A percentile compares a stretch with the other conserved stretches of the same genome.
These are phyloP conservation scores for Vigna reflexopilosa DNA, from an alignment of 306 rosid genomes.

Conservation along the genomic window DNA sequence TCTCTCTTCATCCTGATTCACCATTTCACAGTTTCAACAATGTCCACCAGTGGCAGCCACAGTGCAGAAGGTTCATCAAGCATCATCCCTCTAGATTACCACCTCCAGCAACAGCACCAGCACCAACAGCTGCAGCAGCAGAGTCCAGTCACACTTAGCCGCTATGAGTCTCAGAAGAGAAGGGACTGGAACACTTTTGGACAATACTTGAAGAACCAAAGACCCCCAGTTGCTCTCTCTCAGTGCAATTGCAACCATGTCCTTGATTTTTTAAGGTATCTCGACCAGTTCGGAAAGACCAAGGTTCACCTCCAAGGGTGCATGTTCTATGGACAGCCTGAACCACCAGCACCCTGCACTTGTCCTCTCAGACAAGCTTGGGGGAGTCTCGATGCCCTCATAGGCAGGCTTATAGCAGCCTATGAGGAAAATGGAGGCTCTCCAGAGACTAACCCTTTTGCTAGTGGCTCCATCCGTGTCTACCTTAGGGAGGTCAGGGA, in stretches of 20 bases:
- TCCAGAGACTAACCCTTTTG: slow-evolving; percentile 82
- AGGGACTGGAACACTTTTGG: slow-evolving; percentile 99
- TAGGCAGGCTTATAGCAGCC: slow-evolving; percentile 95
- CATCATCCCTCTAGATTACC: slow-evolving; percentile 23
- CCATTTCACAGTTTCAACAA: slow-evolving; percentile 11
- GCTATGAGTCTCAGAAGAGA: slow-evolving; percentile 92
- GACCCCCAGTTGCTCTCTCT: slow-evolving; percentile 83
- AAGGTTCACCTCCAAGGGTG: slow-evolving; percentile 93
- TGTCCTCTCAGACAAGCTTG: slow-evolving; percentile 95
- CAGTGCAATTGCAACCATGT: slow-evolving; percentile 90
- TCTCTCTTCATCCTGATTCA: slow-evolving; percentile 27
- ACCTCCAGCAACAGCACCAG: not conserved
- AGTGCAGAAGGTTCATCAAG: slow-evolving; percentile 66
- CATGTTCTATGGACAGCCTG: slow-evolving; percentile 91
- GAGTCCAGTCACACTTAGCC: slow-evolving; percentile 63
- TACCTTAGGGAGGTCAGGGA: slow-evolving; percentile 90
- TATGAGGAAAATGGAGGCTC: slow-evolving; percentile 94
- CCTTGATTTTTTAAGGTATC: slow-evolving; percentile 80
- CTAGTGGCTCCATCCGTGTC: slow-evolving; percentile 78
- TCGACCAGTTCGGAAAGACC: slow-evolving; percentile 96
- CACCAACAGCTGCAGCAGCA: slow-evolving; percentile 21
- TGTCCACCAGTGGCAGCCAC: slow-evolving; percentile 49
- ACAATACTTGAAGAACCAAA: slow-evolving; percentile 84
- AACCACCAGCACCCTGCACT: slow-evolving; percentile 94
- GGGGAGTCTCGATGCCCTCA: slow-evolving; percentile 97